Conservation (phyloP, 352 stramenopile genomes). For the Phytopythium aichiense region DNA sequence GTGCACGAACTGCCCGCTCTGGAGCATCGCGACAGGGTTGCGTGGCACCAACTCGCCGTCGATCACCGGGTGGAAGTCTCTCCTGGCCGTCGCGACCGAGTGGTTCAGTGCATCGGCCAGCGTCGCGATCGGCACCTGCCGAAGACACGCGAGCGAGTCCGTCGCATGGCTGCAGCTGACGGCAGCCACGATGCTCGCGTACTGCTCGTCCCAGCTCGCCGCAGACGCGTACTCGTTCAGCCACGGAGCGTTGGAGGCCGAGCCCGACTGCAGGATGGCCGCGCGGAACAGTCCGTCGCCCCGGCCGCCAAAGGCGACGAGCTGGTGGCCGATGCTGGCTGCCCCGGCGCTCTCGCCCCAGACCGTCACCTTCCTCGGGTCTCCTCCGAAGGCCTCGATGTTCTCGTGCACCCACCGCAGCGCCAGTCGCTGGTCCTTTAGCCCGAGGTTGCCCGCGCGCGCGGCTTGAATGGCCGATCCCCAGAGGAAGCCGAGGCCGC, state of each 20-base stretch:
- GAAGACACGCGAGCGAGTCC: conserved; percentile 22
- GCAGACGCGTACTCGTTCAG: conserved; percentile 18
- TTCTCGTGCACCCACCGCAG: conserved; percentile 85
- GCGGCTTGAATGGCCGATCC: conserved; percentile 30
- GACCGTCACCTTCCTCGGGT: conserved; percentile 76
- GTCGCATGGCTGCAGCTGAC: conserved; percentile 19
- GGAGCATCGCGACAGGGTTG: conserved; percentile 13
- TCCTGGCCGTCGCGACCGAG: conserved; percentile 9
- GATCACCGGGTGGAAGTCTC: conserved; percentile 16
- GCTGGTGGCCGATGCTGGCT: conserved; percentile 24
- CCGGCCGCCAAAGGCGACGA: conserved; percentile 23
- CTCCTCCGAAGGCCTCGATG: conserved; percentile 74
- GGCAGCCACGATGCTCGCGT: conserved; percentile 17
- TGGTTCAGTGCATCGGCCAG: conserved; percentile 22
- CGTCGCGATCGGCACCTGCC: conserved; percentile 19
- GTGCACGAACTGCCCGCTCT: conserved; percentile 23
- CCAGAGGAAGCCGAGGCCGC: conserved; percentile 30
- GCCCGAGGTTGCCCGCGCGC: conserved; percentile 70
- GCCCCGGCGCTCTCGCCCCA: conserved; percentile 85
- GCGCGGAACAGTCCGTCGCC: conserved; percentile 21
- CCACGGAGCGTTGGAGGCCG: conserved; percentile 13
- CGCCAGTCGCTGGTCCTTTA: conserved; percentile 82
- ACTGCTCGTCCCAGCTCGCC: conserved; percentile 21
- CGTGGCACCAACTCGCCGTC: conserved; percentile 26
- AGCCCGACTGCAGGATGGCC: conserved; percentile 24